Percentiles rank a stretch among this genome's conserved stretches.
These are phyloP conservation scores for Coriaria nepalensis DNA, from an alignment of 306 rosid species.

Conservation along the genomic window DNA sequence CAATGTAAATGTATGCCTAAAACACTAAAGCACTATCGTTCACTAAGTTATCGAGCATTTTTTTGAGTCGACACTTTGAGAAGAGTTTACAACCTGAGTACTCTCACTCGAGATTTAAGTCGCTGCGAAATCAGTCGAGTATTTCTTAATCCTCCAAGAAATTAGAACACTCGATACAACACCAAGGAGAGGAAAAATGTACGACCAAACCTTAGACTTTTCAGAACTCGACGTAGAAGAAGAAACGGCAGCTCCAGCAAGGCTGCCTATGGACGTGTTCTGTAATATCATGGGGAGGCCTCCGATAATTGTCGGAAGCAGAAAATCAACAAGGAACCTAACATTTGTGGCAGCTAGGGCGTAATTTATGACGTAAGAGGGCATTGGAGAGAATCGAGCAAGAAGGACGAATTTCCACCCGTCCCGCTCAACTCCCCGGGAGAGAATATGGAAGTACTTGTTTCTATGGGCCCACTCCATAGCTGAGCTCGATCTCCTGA, in stretches of 20 bases:
- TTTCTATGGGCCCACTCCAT: slow-evolving; percentile 67
- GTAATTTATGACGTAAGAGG: slow-evolving; percentile 79
- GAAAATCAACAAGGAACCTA: slow-evolving; percentile 62
- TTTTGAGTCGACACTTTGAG: no score
- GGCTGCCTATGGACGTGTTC: slow-evolving; percentile 87
- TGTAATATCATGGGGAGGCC: slow-evolving; percentile 93
- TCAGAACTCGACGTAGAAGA: slow-evolving; percentile 51
- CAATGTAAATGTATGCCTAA: no score
- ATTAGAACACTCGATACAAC: slow-evolving; percentile 65
- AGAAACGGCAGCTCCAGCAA: slow-evolving; percentile 86
- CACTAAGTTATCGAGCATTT: no score
- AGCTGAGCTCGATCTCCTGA: slow-evolving; percentile 69
- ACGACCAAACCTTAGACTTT: slow-evolving; percentile 58
- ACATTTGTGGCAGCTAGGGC: slow-evolving; percentile 88
- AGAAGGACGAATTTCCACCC: slow-evolving; percentile 97
- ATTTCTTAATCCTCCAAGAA: slow-evolving; percentile 72
- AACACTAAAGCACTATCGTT: no score
- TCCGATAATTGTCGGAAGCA: slow-evolving; percentile 72
- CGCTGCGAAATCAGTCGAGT: slow-evolving; percentile 39
- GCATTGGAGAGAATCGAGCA: slow-evolving; percentile 92
- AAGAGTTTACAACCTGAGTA: no score
- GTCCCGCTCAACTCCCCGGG: slow-evolving; percentile 83
- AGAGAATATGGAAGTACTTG: slow-evolving; percentile 57
- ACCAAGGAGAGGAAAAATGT: slow-evolving; percentile 62
- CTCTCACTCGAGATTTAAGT: slow-evolving; percentile 5